A percentile compares a stretch with the other conserved stretches of the same genome.
Conservation (phyloP, 208 protist genomes). For the Leishmania mexicana region DNA sequence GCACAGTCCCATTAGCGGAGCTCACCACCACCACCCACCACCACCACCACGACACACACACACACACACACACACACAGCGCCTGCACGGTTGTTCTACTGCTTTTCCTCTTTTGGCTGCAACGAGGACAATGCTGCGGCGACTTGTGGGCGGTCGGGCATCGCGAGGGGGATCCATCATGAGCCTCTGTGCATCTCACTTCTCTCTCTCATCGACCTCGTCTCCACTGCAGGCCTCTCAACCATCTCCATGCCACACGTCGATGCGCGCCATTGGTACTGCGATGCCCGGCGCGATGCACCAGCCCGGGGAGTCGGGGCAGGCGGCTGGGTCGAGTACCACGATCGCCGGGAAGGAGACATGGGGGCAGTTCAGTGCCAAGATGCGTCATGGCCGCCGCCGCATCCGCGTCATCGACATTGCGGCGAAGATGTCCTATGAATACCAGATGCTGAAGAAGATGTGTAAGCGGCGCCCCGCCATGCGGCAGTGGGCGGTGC, state of each 20-base stretch:
- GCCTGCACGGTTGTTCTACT: neutral
- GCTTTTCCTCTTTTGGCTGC: neutral
- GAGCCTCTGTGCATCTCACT: neutral
- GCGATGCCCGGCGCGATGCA: constrained; percentile 69
- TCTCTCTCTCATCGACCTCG: neutral
- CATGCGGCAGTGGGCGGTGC: constrained; percentile 89
- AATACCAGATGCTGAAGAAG: constrained; percentile 91
- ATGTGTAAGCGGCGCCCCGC: constrained; percentile 82
- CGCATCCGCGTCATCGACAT: constrained; percentile 88
- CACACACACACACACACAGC: constrained; percentile 1
- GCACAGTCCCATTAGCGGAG: neutral
- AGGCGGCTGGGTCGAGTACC: constrained; percentile 50
- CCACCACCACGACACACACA: neutral
- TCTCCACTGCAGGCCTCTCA: neutral
- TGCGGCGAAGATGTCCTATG: constrained; percentile 92
- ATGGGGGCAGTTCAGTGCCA: constrained; percentile 83
- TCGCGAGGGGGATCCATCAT: no score
- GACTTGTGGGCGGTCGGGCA: neutral
- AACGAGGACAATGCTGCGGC: constrained; percentile 16
- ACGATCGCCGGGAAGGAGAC: constrained; percentile 80
- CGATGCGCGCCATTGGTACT: constrained; percentile 6
- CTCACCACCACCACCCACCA: neutral
- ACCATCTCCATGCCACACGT: constrained; percentile 5
- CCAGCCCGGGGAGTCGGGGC: constrained; percentile 66
- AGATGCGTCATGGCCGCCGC: constrained; percentile 78